These are phyloP conservation scores for Candida sojae DNA, from an alignment of 1,139 yeast genomes.

Conservation along the genomic window DNA sequence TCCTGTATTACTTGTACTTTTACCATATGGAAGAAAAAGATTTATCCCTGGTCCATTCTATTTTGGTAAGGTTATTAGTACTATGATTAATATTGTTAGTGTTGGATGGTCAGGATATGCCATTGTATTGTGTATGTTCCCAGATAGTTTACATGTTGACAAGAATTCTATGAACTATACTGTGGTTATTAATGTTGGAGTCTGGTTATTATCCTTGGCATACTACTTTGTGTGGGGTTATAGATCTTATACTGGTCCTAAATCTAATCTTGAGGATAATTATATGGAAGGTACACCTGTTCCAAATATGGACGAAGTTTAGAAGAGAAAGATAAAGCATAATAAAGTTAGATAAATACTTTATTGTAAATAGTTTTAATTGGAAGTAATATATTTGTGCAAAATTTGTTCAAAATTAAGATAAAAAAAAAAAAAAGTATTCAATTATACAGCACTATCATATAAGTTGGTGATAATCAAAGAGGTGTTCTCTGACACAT, in stretches of 20 bases:
- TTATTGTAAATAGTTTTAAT: neutral
- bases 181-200: constrained; percentile 35
- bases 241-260: constrained; percentile 35
- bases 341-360: too few relatives aligned
- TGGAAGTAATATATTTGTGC: too few relatives aligned
- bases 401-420: too few relatives aligned
- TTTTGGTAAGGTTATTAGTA: constrained; percentile 52
- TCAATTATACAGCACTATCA: neutral
- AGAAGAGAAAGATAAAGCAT: neutral
- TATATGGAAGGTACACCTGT: constrained; percentile 5
- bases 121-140: constrained; percentile 43
- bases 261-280: constrained; percentile 27
- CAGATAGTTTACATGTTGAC: constrained; percentile 28
- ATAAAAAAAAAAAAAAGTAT: neutral
- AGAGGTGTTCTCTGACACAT: too few relatives aligned
- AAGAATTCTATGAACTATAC: constrained; percentile 39
- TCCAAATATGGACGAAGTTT: constrained; percentile 4
- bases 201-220: constrained; percentile 30
- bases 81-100: constrained; percentile 25
- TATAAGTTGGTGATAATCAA: too few relatives aligned
- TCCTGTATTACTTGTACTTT: constrained; percentile 29
- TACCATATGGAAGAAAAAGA: constrained; percentile 42
- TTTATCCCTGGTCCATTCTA: constrained; percentile 68
- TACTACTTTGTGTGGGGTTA: constrained; percentile 33
- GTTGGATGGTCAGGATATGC: constrained; percentile 30